Evolutionary conservation across 2,329 filamentous ascomycete species (phyloP).

Genomic region (Fusarium domesticum): DNA sequence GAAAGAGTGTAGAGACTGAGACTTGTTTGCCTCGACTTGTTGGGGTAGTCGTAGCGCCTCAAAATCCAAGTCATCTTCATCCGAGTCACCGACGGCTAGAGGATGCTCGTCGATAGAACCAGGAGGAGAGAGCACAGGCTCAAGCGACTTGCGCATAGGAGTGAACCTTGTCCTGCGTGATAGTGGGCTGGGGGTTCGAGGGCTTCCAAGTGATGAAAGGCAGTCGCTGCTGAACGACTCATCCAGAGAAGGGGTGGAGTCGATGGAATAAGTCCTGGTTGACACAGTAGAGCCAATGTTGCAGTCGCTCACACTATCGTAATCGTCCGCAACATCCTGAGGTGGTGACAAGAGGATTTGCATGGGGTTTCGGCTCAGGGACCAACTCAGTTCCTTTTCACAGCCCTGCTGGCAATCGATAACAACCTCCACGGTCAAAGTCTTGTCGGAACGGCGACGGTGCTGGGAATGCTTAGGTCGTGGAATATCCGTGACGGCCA

Average conservation of each 20-base stretch:
- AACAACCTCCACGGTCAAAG: slow-evolving; percentile 55
- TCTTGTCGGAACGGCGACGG: slow-evolving; percentile 28
- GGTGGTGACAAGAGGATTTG: slow-evolving; percentile 59
- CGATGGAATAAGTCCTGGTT: slow-evolving; percentile 55
- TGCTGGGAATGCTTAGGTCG: slow-evolving; percentile 41
- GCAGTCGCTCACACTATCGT: slow-evolving; percentile 49
- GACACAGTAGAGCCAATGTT: slow-evolving; percentile 52
- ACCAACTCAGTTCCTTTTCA: slow-evolving; percentile 57
- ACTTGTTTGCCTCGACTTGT: slow-evolving; percentile 34
- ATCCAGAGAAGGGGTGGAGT: slow-evolving; percentile 59
- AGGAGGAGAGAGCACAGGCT: slow-evolving; percentile 55
- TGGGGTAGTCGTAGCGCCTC: slow-evolving; percentile 42
- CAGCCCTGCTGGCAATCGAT: slow-evolving; percentile 52
- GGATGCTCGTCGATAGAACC: slow-evolving; percentile 53
- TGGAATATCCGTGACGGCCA: slow-evolving; percentile 62
- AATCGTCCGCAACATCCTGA: slow-evolving; percentile 54
- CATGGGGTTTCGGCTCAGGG: slow-evolving; percentile 52
- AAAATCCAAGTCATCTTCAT: slow-evolving; percentile 46
- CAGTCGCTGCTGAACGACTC: slow-evolving; percentile 52
- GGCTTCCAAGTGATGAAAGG: slow-evolving; percentile 49
- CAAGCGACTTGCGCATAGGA: slow-evolving; percentile 47
- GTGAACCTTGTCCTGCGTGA: slow-evolving; percentile 36
- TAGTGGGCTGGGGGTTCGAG: slow-evolving; percentile 39
- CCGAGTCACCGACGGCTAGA: slow-evolving; percentile 35
- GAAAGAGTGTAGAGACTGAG: slow-evolving; percentile 38